Percentiles rank a stretch among this genome's conserved stretches.
Conservation (phyloP, 768 basidiomycete species). For the Mycena rebaudengoi region DNA sequence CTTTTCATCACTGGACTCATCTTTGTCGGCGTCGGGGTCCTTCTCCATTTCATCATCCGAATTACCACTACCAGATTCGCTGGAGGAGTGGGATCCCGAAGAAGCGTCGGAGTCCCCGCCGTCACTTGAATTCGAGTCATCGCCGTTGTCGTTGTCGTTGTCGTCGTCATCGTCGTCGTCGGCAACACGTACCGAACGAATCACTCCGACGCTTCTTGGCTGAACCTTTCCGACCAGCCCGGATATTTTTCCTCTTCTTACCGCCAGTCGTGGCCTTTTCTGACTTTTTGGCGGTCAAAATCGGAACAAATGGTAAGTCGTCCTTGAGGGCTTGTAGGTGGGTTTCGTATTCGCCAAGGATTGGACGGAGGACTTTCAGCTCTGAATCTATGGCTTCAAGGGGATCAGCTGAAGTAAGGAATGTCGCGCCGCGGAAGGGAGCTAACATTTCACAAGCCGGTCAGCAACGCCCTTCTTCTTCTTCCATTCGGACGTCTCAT, state of each 20-base stretch:
- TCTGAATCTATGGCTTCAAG: slow-evolving; percentile 48
- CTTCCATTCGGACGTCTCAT: slow-evolving; percentile 49
- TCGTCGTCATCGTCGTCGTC: slow-evolving; percentile 46
- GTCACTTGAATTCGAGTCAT: slow-evolving; percentile 14
- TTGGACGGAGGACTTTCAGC: slow-evolving; percentile 47
- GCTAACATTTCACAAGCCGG: slow-evolving; percentile 51
- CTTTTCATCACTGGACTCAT: no score
- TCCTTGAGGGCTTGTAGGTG: slow-evolving; percentile 58
- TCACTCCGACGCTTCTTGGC: slow-evolving; percentile 53
- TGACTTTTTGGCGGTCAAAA: slow-evolving; percentile 44
- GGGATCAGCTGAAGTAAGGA: slow-evolving; percentile 1
- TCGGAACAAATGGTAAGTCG: slow-evolving; percentile 53
- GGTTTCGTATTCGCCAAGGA: slow-evolving; percentile 48
- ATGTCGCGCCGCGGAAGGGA: not conserved
- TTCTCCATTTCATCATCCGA: slow-evolving; percentile 19
- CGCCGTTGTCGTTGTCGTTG: slow-evolving; percentile 31
- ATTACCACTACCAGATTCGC: slow-evolving; percentile 17
- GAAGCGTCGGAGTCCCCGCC: slow-evolving; percentile 33
- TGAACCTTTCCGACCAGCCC: slow-evolving; percentile 49
- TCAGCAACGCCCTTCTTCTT: slow-evolving; percentile 50
- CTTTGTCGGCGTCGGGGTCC: slow-evolving; percentile 18
- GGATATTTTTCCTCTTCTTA: slow-evolving; percentile 61
- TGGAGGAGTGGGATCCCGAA: slow-evolving; percentile 34
- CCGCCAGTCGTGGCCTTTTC: slow-evolving; percentile 31
- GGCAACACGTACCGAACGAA: slow-evolving; percentile 31